Conservation (phyloP, 2,329 filamentous ascomycete genomes). For the Aspergillus novofumigatus region DNA sequence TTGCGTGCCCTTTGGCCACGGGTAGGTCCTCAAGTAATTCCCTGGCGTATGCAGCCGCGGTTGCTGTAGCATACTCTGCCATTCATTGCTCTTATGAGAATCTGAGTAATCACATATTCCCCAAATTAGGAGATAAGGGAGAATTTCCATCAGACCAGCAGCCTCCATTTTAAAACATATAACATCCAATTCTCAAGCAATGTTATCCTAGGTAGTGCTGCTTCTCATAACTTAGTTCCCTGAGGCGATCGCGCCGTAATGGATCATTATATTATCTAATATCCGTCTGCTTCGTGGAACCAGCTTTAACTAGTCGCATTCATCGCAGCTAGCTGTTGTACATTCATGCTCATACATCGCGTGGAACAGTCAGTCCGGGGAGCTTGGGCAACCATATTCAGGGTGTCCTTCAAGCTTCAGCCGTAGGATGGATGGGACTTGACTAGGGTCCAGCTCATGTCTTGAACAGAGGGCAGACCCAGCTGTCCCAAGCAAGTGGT, state of each 20-base stretch:
- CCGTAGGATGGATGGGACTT: slow-evolving; percentile 1
- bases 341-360: slow-evolving; percentile 4
- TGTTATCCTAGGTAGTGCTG: slow-evolving; percentile 5
- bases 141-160: slow-evolving; percentile 22
- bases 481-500: not conserved
- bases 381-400: not conserved
- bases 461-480: not conserved
- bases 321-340: not conserved
- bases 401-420: not conserved
- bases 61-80: slow-evolving; percentile 35
- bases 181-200: slow-evolving; percentile 6
- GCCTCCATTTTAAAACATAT: slow-evolving; percentile 33
- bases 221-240: slow-evolving; percentile 23
- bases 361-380: slow-evolving; percentile 4
- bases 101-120: slow-evolving; percentile 43
- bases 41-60: slow-evolving; percentile 27
- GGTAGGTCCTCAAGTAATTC: slow-evolving; percentile 15
- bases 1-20: not conserved
- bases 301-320: not conserved
- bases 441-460: not conserved
- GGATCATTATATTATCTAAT: slow-evolving; percentile 6
- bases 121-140: slow-evolving; percentile 39
- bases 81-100: slow-evolving; percentile 36
- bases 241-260: slow-evolving; percentile 24
- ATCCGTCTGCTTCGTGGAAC: not conserved